Base-by-base conservation (phyloP, 2,329 filamentous ascomycete genomes). In the Drechmeria coniospora region DNA sequence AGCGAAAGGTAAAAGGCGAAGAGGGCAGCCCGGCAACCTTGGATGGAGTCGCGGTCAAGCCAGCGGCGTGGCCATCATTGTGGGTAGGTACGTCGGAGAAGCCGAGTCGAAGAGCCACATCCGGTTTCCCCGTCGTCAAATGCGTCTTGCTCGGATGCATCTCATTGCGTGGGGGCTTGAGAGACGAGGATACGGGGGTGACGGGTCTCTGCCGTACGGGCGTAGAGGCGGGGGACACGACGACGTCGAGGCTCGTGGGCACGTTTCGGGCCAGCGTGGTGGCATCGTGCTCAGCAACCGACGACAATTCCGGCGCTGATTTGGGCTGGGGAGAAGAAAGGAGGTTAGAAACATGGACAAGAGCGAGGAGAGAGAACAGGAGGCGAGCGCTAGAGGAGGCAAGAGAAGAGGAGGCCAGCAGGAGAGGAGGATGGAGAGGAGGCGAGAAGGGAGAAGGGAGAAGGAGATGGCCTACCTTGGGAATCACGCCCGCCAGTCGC, bases 141-240 rank as follows among this genome's bases (percentile, higher is more conserved):
- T 90, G 82, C 31, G 73, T 70, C 47, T 79, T 80, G 57, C 79
- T 80, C 7, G 87, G 87, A 48, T 94, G 86, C 86, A 94, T 94
- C 50, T 93, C 84, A 33, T 75, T 72, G 37, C 66, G 65, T 26
- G 77, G 61, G 15, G 82, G 79, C 56, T 79, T 78, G 39, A 78
- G 58, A 5, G 73, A 65, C 4, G 73, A 72, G 10, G 65, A 67
- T 21, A 70, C 69, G 5, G 83, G 83, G 2, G 79, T 77, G 16
- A 44, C 45, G 4, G 57, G 56, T 26, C 41, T 40, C 21, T 57
- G 47, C 27, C 42, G 39, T 9, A n/a, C 20, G 20, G 20, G 9
- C 6, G 20, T 9, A 24, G 43, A n/a, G n/a, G n/a, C 45, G 32
- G 54, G 56, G 13, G 56, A 53, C 33, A 46, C 44, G 28, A 44